Evolutionary conservation across 306 rosid genomes (phyloP).

Genomic region (Sechiopsis laciniata): DNA sequence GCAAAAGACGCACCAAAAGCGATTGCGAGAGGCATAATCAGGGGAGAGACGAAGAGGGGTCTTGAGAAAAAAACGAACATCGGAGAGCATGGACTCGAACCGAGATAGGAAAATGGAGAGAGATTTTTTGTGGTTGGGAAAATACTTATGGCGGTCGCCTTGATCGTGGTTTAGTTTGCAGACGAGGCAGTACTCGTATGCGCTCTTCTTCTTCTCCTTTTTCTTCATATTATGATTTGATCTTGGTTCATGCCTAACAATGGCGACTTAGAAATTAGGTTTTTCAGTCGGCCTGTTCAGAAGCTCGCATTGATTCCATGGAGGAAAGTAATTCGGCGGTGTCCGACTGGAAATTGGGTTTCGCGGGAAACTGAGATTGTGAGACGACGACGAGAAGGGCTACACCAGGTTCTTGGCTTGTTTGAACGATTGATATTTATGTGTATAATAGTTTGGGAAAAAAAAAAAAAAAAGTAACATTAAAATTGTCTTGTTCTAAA

Average conservation of each 20-base stretch:
- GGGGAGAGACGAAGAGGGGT: constrained; percentile 43
- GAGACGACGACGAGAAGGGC: not conserved
- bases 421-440: no score
- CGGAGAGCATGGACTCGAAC: constrained; percentile 54
- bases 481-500: no score
- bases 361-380: not conserved
- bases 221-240: constrained; percentile 3
- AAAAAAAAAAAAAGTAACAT: no score
- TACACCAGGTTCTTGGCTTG: no score
- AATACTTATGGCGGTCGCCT: constrained; percentile 79
- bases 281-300: constrained; percentile 17
- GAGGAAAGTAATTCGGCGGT: not conserved
- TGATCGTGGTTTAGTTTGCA: constrained; percentile 74
- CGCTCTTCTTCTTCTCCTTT: constrained; percentile 32
- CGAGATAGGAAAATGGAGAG: constrained; percentile 69
- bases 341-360: not conserved
- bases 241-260: not conserved
- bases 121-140: constrained; percentile 67
- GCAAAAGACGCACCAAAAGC: constrained; percentile 85
- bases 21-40: constrained; percentile 51
- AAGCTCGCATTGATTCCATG: not conserved
- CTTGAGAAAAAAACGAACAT: constrained; percentile 54
- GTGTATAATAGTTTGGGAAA: no score
- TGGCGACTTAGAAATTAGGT: constrained; percentile 22
- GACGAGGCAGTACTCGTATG: constrained; percentile 68